Evolutionary conservation across 352 stramenopile species (phyloP).

Genomic region (Phytophthora ramorum): DNA sequence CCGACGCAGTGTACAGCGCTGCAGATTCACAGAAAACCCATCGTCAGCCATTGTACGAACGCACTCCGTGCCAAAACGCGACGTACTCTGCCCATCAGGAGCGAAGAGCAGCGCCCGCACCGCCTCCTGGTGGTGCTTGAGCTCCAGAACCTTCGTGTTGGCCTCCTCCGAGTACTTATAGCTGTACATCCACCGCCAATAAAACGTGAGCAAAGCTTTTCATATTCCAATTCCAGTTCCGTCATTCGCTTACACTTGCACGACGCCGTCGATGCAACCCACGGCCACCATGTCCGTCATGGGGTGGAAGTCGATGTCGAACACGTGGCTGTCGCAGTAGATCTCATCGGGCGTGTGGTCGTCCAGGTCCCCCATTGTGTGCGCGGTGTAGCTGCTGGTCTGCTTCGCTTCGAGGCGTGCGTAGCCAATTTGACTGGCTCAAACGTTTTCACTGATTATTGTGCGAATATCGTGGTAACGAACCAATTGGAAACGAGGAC

Average conservation of each 20-base stretch:
- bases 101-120: constrained; percentile 75
- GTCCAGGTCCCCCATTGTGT: constrained; percentile 58
- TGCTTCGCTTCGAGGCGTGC: not conserved
- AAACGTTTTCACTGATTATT: constrained; percentile 18
- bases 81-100: constrained; percentile 79
- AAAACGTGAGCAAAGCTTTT: constrained; percentile 7
- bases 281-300: constrained; percentile 71
- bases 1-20: constrained; percentile 82
- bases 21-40: constrained; percentile 4
- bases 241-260: constrained; percentile 74
- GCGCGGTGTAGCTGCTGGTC: not conserved
- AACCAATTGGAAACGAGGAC: not conserved
- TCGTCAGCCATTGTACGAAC: constrained; percentile 13
- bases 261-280: constrained; percentile 75
- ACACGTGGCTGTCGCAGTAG: constrained; percentile 75
- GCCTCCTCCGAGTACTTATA: constrained; percentile 83
- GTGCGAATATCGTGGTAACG: not conserved
- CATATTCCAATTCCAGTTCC: not conserved
- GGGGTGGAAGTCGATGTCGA: constrained; percentile 90
- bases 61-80: not conserved
- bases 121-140: constrained; percentile 81
- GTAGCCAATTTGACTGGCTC: constrained; percentile 44
- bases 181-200: constrained; percentile 26
- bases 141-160: constrained; percentile 74
- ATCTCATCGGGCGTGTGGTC: constrained; percentile 86